Conservation (phyloP, 164 flowering plant species). For the Platanus orientalis region DNA sequence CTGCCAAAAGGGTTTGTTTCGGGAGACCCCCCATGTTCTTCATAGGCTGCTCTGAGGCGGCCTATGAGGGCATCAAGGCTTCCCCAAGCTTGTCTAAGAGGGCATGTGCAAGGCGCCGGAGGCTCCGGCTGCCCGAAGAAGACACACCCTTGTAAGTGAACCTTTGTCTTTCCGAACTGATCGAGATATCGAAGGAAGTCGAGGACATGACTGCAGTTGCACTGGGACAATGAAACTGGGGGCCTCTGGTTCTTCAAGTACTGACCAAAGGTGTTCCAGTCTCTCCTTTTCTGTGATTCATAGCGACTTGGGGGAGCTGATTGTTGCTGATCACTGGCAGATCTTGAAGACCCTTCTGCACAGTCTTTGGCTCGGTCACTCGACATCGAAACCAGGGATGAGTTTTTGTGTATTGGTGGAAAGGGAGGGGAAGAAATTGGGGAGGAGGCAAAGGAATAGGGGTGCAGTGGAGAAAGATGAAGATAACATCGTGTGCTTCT, state of each 20-base stretch:
- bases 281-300: slow-evolving; percentile 42
- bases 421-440: slow-evolving; percentile 8
- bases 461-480: slow-evolving; percentile 36
- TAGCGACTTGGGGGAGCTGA: slow-evolving; percentile 32
- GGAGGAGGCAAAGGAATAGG: slow-evolving; percentile 19
- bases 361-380: slow-evolving; percentile 9
- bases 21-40: slow-evolving; percentile 36
- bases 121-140: slow-evolving; percentile 49
- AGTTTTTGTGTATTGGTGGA: slow-evolving; percentile 9
- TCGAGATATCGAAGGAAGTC: slow-evolving; percentile 38
- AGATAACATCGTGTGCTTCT: slow-evolving; percentile 38
- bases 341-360: slow-evolving; percentile 20
- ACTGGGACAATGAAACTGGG: slow-evolving; percentile 36
- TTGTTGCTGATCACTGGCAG: slow-evolving; percentile 7
- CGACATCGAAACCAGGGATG: not conserved
- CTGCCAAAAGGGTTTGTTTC: slow-evolving; percentile 45
- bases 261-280: slow-evolving; percentile 49
- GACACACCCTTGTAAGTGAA: slow-evolving; percentile 36
- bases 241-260: slow-evolving; percentile 45
- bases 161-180: slow-evolving; percentile 45
- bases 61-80: slow-evolving; percentile 42
- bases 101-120: slow-evolving; percentile 47
- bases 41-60: slow-evolving; percentile 42
- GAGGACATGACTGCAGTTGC: slow-evolving; percentile 32
- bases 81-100: slow-evolving; percentile 47